phyloP scores from a whole-genome alignment of 1,284 basidiomycete species.

The Boletellus sp. region DNA sequence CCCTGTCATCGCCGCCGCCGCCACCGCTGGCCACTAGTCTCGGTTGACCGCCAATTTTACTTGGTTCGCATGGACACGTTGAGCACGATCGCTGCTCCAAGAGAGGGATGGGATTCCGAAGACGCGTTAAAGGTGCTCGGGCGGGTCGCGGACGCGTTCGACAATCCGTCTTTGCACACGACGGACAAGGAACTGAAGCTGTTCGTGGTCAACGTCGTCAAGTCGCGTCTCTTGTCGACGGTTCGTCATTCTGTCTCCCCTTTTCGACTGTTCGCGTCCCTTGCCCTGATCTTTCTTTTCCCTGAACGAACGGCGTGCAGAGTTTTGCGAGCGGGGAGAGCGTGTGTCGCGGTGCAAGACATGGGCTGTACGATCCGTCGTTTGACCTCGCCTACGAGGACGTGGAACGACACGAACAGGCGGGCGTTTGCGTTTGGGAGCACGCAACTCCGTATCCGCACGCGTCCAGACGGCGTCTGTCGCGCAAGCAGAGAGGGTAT shows the following conservation, averaged over 20 bases:
- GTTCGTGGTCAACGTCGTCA: constrained; percentile 24
- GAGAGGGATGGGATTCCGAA: not conserved
- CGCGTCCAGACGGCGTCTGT: not conserved
- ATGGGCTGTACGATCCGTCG: constrained; percentile 10
- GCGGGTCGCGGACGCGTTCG: constrained; percentile 31
- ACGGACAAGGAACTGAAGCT: constrained; percentile 16
- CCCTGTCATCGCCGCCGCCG: not conserved
- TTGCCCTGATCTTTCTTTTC: not conserved
- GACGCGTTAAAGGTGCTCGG: constrained; percentile 25
- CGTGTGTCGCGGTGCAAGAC: constrained; percentile 1
- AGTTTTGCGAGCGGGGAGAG: constrained; percentile 16
- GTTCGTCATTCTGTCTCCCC: constrained; percentile 10
- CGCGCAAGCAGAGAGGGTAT: constrained; percentile 1
- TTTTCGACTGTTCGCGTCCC: no score
- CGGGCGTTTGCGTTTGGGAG: constrained; percentile 13
- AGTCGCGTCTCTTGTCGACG: constrained; percentile 15
- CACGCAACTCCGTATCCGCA: constrained; percentile 18
- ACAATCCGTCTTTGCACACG: constrained; percentile 21
- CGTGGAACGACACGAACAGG: constrained; percentile 14
- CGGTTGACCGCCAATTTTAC: not conserved
- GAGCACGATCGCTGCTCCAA: not conserved
- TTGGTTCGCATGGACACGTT: constrained; percentile 8
- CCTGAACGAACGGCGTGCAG: constrained; percentile 3
- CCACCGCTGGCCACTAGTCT: not conserved
- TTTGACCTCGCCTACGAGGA: constrained; percentile 17